Conservation (phyloP, 2,329 filamentous ascomycete species). For the Verticillium klebahnii region DNA sequence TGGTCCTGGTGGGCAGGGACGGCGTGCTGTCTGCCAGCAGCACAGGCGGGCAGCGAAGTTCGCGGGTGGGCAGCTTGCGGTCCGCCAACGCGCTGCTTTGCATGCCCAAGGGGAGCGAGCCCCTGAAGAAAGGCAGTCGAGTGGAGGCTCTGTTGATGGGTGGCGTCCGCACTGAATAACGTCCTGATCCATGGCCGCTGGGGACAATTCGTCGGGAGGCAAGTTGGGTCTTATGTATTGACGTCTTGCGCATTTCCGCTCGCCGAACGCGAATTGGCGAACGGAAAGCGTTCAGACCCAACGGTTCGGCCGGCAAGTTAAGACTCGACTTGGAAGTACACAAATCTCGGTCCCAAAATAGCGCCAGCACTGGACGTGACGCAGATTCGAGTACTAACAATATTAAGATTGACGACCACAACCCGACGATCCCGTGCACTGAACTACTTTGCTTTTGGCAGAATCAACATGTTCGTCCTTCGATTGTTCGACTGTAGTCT, state of each 20-base stretch:
- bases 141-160: conserved; percentile 81
- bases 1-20: conserved; percentile 61
- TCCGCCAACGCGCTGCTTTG: conserved; percentile 84
- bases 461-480: too few relatives aligned
- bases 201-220: neutral
- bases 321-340: too few relatives aligned
- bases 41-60: conserved; percentile 88
- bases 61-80: conserved; percentile 80
- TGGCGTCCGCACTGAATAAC: conserved; percentile 21
- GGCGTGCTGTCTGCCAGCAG: conserved; percentile 70
- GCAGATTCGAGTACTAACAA: neutral
- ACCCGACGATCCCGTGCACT: neutral
- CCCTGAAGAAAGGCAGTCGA: conserved; percentile 62
- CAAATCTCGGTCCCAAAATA: too few relatives aligned
- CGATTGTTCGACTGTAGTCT: too few relatives aligned
- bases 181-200: neutral
- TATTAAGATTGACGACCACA: neutral
- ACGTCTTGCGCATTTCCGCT: too few relatives aligned
- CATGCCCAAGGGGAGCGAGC: conserved; percentile 60
- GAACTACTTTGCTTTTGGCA: neutral
- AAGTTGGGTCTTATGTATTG: too few relatives aligned
- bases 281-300: too few relatives aligned
- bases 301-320: too few relatives aligned
- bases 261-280: too few relatives aligned
- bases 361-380: neutral